These are phyloP conservation scores for Colletotrichum sp. DNA, from an alignment of 2,329 filamentous ascomycete genomes.

Conservation along the genomic window DNA sequence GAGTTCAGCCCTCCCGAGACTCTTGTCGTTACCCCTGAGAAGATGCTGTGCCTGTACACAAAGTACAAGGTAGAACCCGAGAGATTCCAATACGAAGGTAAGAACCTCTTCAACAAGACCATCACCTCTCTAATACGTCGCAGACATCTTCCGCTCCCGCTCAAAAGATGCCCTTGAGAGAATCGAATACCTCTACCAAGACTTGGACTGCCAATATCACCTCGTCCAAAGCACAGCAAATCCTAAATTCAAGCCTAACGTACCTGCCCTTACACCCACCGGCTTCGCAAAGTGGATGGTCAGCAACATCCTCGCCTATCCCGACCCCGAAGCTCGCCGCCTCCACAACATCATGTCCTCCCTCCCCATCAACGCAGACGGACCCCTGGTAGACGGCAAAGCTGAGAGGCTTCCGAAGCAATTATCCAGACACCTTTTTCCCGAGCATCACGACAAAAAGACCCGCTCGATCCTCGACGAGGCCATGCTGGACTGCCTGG, in stretches of 20 bases:
- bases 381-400: slow-evolving; percentile 59
- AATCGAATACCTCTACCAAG: slow-evolving; percentile 62
- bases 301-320: slow-evolving; percentile 75
- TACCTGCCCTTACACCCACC: slow-evolving; percentile 69
- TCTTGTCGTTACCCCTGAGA: slow-evolving; percentile 75
- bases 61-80: slow-evolving; percentile 69
- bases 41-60: slow-evolving; percentile 77
- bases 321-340: slow-evolving; percentile 75
- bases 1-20: slow-evolving; percentile 28
- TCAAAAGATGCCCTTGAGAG: slow-evolving; percentile 48
- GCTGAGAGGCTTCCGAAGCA: slow-evolving; percentile 81
- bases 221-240: slow-evolving; percentile 60
- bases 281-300: slow-evolving; percentile 77
- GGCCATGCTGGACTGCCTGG: slow-evolving; percentile 54
- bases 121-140: not conserved
- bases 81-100: slow-evolving; percentile 71
- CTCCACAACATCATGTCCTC: slow-evolving; percentile 71
- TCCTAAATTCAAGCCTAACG: slow-evolving; percentile 53
- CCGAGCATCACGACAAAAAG: slow-evolving; percentile 59
- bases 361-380: slow-evolving; percentile 67
- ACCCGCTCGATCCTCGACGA: slow-evolving; percentile 65
- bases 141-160: slow-evolving; percentile 58
- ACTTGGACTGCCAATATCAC: slow-evolving; percentile 65
- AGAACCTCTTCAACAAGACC: slow-evolving; percentile 25
- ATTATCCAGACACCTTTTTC: slow-evolving; percentile 75